Base-by-base conservation (phyloP, 306 rosid species). In the Gastrolobium villosum region DNA sequence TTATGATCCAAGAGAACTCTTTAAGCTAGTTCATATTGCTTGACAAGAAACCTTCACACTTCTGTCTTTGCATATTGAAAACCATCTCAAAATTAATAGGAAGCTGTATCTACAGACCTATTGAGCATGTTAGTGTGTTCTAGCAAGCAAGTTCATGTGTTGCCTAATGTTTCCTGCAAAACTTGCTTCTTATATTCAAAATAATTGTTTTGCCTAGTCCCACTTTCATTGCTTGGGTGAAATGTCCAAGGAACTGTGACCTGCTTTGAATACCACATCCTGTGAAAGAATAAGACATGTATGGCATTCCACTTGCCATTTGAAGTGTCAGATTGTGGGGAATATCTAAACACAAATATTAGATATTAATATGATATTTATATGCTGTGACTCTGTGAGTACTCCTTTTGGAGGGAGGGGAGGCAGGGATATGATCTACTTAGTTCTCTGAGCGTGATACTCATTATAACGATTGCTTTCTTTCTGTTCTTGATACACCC, bases 401-500 rank as follows among this genome's bases (percentile, higher is more conserved):
- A 20, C 26, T 20, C 26, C 26, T 20, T 20, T 20, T 20, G 26
- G 26, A 20, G 26, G 26, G 26, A 20, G 26, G 26, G 26, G 26
- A 20, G 26, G 26, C 26, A 20, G 26, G 26, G 26, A 20, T 1
- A 20, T 76, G 36, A 64, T 54, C 13, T 15, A 6, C 41, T n/a
- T 14, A 20, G 45, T 65, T 53, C 67, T 67, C 46, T 34, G 56
- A 66, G 34, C 40, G 28, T 37, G 56, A 46, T 2, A 7, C 67
- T 54, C 20, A 28, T n/a, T 30, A 52, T 43, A 13, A 10, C 20
- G 36, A 74, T 43, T 72, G 55, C 56, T 75, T 66, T 31, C 40
- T 46, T 70, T 70, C 49, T 35, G 14, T 79, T 83, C 37, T 65
- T 61, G 69, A 61, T 66, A 15, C 45, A 71, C 20, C 68, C 15